Evolutionary conservation across 2,329 filamentous ascomycete species (phyloP), one percentile per base, ranked within the genome.

Genomic region (Claviceps spartinae): DNA sequence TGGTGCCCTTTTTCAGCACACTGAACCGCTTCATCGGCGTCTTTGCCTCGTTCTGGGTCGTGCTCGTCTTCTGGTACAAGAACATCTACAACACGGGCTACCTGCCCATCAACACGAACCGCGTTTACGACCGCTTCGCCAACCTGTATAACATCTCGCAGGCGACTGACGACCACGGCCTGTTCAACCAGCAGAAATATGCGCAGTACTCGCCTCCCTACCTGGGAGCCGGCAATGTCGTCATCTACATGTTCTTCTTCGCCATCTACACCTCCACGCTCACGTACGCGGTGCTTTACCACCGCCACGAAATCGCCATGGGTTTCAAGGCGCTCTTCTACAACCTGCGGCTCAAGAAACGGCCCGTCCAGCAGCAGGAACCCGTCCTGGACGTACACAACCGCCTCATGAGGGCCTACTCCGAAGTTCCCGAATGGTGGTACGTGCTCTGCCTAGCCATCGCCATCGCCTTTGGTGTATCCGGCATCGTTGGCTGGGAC

Each of bases 1-100:
- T 74, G 68, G 67, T 73, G 7, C 75, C 75, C 3, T 76, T 75
- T 60, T 76, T 80, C 65, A 77, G 76, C 30, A 82, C 81, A 44
- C 69, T 79, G 51, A 85, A 85, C 63, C 78, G 76, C 22, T 69
- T 82, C 55, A 65, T 81, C 45, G 81, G 81, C 34, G 72, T 77
- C 48, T 69, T 81, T 13, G 56, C 77, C 37, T 76, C 73, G 44
- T 73, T 74, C 58, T 74, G 77, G 66, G 67, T 83, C 14, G 69
- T 79, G 14, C 63, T 77, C 2, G 76, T 67, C 26, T 60, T 85
- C 8, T 82, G 80, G 67, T 85, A 77, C 62, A 73, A 68, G 45
- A 79, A 79, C 51, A 64, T 75, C 1, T 83, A 75, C 67, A 76
- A 78, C 62, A 75, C 73, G 11, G 70, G 73, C 49, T 82, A 78